Evolutionary conservation across 2,329 filamentous ascomycete genomes (phyloP).

Genomic region (Dothidotthia symphoricarpi): DNA sequence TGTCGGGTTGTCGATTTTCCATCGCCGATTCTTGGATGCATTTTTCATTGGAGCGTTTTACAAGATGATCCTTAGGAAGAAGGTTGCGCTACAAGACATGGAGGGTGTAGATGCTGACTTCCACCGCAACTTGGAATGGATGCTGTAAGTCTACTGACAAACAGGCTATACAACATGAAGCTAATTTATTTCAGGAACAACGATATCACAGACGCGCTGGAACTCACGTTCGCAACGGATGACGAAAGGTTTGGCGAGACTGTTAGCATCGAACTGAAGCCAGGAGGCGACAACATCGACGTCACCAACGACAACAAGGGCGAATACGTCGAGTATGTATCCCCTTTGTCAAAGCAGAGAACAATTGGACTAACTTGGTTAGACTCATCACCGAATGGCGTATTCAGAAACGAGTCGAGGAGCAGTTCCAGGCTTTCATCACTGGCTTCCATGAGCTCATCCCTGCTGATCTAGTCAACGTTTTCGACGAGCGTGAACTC

Average conservation of each 20-base stretch:
- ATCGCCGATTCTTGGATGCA: conserved; percentile 92
- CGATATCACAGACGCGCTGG: conserved; percentile 90
- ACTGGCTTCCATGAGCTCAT: conserved; percentile 97
- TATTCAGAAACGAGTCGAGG: conserved; percentile 96
- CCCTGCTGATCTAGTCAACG: conserved; percentile 92
- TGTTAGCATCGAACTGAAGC: conserved; percentile 90
- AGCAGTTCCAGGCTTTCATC: conserved; percentile 98
- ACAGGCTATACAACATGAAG: neutral
- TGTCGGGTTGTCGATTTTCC: conserved; percentile 95
- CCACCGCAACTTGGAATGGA: conserved; percentile 95
- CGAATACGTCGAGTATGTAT: conserved; percentile 85
- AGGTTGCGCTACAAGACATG: conserved; percentile 91
- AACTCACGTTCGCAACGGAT: conserved; percentile 94
- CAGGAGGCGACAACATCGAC: conserved; percentile 83
- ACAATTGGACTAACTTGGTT: conserved; percentile 15
- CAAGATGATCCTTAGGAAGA: conserved; percentile 98
- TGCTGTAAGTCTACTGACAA: conserved; percentile 57
- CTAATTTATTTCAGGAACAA: conserved; percentile 63
- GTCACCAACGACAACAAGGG: conserved; percentile 99
- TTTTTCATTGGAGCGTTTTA: conserved; percentile 99
- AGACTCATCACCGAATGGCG: conserved; percentile 97
- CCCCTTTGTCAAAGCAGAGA: conserved; percentile 7
- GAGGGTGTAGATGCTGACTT: conserved; percentile 98
- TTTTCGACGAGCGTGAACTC: conserved; percentile 96
- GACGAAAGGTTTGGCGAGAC: conserved; percentile 96